Percentiles rank a stretch among this genome's conserved stretches.
Conservation (phyloP, 441 rosid genomes). For the Syzygium syzygioides region DNA sequence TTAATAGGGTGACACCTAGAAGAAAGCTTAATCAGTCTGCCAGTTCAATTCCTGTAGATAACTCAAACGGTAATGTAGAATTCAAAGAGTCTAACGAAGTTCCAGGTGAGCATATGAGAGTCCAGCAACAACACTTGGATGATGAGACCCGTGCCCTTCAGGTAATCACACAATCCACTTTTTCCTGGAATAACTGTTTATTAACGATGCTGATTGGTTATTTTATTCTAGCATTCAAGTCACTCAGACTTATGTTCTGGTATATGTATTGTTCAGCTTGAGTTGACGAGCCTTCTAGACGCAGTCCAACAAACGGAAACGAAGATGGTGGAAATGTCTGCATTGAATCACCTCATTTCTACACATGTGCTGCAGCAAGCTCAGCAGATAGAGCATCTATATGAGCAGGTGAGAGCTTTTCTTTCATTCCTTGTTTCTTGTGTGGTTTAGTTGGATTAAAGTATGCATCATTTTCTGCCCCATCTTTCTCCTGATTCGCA, state of each 20-base stretch:
- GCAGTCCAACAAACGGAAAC: constrained; percentile 87
- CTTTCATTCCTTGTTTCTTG: not conserved
- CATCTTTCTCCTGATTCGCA: not conserved
- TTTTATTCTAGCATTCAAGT: not conserved
- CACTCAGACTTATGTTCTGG: constrained; percentile 3
- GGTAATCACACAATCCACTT: constrained; percentile 28
- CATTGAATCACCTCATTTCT: constrained; percentile 89
- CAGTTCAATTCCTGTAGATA: constrained; percentile 33
- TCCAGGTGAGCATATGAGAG: constrained; percentile 46
- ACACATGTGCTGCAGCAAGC: constrained; percentile 94
- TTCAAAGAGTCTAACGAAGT: constrained; percentile 35
- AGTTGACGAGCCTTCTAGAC: constrained; percentile 77
- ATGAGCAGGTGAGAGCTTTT: constrained; percentile 60
- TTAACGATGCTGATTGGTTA: not conserved
- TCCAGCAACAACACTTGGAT: constrained; percentile 76
- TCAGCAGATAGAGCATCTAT: constrained; percentile 75
- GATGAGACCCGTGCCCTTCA: constrained; percentile 94
- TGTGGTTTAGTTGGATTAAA: not conserved
- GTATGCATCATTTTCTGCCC: not conserved
- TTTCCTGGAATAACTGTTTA: not conserved
- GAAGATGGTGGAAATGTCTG: constrained; percentile 98
- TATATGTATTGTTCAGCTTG: constrained; percentile 47
- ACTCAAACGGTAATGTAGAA: constrained; percentile 28
- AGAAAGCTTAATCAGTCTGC: constrained; percentile 47
- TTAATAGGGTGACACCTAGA: constrained; percentile 71